Conservation (phyloP, 2,329 filamentous ascomycete species). For the Intubia oerlemansii region DNA sequence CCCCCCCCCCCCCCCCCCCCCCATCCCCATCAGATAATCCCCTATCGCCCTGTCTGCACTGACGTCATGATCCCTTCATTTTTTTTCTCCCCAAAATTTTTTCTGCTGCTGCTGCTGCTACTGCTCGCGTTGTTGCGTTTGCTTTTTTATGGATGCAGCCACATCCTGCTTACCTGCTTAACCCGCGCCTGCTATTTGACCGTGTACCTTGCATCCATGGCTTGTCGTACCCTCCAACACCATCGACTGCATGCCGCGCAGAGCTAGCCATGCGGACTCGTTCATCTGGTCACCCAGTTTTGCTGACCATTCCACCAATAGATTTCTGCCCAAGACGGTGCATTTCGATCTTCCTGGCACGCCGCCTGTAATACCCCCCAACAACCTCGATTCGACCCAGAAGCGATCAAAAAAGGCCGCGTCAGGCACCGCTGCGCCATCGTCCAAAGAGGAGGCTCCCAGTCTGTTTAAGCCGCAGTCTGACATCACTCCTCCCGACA, state of each 20-base stretch:
- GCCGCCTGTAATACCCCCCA: constrained; percentile 14
- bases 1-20: too few species aligned
- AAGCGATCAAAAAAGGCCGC: constrained; percentile 9
- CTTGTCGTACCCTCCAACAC: too few species aligned
- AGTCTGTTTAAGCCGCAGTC: constrained; percentile 29
- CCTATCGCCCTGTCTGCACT: too few species aligned
- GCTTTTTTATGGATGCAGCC: too few species aligned
- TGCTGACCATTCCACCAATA: neutral
- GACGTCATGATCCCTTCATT: constrained; percentile 7
- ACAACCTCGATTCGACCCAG: constrained; percentile 7
- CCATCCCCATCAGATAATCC: too few species aligned
- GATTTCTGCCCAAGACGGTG: constrained; percentile 81
- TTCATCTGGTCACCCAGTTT: neutral
- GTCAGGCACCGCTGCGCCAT: neutral
- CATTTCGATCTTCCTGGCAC: constrained; percentile 55
- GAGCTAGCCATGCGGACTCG: too few species aligned
- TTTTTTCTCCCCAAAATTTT: constrained; percentile 1
- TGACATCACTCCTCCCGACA: constrained; percentile 32
- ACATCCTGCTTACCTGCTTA: too few species aligned
- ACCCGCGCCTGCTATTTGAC: too few species aligned
- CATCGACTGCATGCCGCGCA: too few species aligned
- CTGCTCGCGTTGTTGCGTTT: too few species aligned
- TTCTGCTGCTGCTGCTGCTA: too few species aligned
- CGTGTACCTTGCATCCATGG: too few species aligned
- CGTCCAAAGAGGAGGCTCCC: constrained; percentile 18